Base-by-base conservation (phyloP, 1,139 yeast species). In the Blastobotrys elegans region DNA sequence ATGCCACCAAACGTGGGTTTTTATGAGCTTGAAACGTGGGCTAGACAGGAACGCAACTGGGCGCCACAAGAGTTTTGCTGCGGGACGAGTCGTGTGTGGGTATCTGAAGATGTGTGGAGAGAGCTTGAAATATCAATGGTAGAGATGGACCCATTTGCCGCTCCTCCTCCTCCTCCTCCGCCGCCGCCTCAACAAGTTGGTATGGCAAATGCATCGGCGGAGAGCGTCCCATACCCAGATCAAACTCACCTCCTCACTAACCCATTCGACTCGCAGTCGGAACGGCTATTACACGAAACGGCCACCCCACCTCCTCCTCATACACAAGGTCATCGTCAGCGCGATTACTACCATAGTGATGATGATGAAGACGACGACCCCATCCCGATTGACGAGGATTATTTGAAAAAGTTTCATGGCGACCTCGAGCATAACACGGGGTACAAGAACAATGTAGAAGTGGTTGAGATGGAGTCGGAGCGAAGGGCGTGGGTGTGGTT, bases 401-500 rank as follows among this genome's bases (percentile, higher is more conserved):
- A 54, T 49, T 48, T 56, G 48, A 53, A 52, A 40, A 56, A 59
- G 37, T 51, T 55, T 27, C 58, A 59, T 14, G 58, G 53, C 33
- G 61, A 61, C 39, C 54, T 57, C 21, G 58, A 57, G 18, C 53
- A 56, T 39, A 48, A 52, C 21, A 54, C 51, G 1, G 63, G 58
- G 2, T 49, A 53, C 11, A 35, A 41, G n/a, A 44, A 27, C 16
- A 36, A 29, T 14, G 56, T 53, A 24, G 63, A 60, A 47, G 63
- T 65, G 4, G 59, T 61, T 41, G 54, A 56, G 8, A 64, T 61
- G 52, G 57, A 71, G 1, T 35, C 54, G 1, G 60, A 61, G 29
- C 58, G 74, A n/a, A 56, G 61, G 22, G 47, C 57, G 4, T 69
- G 73, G 73, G 68, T 69, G 8, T 45, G 56, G 27, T 53, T 69